Percentiles rank a stretch among this genome's conserved stretches.
Conservation (phyloP, 306 rosid species). For the Vachellia collinsii region DNA sequence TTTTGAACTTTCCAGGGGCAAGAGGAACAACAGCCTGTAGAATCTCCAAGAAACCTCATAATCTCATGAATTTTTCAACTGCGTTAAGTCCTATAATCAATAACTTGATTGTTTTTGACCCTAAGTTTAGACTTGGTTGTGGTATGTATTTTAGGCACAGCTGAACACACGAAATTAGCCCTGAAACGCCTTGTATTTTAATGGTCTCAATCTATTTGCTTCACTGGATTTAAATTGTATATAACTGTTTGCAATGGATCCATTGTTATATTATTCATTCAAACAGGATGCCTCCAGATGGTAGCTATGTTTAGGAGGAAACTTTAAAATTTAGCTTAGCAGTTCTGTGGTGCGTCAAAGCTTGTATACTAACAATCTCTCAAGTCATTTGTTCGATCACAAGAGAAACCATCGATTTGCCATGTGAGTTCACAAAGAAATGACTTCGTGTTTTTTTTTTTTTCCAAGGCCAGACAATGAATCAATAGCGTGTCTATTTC, state of each 20-base stretch:
- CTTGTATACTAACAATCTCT: background rate
- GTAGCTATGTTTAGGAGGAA: too few species aligned
- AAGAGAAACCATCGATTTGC: slow-evolving; percentile 20
- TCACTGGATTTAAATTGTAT: background rate
- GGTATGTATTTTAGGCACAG: background rate
- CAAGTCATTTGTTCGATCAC: slow-evolving; percentile 30
- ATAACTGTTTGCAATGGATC: background rate
- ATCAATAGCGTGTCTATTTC: background rate
- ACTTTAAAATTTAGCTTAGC: background rate
- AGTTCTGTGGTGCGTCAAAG: background rate
- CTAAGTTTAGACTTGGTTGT: background rate
- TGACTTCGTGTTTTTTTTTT: too few species aligned
- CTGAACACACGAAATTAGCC: background rate
- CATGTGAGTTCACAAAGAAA: background rate
- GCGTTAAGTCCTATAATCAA: background rate
- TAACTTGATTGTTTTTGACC: background rate
- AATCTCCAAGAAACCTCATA: too few species aligned
- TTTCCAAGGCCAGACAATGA: background rate
- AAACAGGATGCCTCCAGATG: too few species aligned
- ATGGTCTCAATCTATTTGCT: background rate
- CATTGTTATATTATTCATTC: background rate
- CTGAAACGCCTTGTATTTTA: background rate
- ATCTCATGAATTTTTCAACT: background rate
- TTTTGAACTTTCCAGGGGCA: background rate
- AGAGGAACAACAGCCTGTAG: background rate